These are phyloP conservation scores for Fusarium burgessii DNA, from an alignment of 2,329 filamentous ascomycete genomes.

Conservation along the genomic window DNA sequence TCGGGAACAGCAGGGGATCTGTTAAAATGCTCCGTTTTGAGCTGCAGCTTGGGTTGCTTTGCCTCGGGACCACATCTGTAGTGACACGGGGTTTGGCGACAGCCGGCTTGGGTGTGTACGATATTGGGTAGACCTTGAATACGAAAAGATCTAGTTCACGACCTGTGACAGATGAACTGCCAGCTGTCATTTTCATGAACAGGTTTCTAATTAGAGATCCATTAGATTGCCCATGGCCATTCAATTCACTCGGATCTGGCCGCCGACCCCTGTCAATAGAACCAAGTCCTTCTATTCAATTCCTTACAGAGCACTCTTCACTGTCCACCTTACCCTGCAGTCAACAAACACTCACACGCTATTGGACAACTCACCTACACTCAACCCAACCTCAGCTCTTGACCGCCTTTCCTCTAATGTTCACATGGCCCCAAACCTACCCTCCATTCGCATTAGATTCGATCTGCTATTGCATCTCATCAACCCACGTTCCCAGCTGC, in stretches of 20 bases:
- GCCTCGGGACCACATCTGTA: slow-evolving; percentile 9
- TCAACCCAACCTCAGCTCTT: slow-evolving; percentile 18
- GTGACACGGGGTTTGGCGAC: slow-evolving; percentile 7
- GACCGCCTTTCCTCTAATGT: slow-evolving; percentile 44
- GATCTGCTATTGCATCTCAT: slow-evolving; percentile 28
- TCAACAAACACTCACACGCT: background rate
- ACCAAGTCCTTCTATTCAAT: slow-evolving; percentile 15
- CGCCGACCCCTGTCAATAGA: slow-evolving; percentile 10
- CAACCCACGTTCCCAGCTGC: slow-evolving; percentile 23
- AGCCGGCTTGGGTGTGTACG: background rate
- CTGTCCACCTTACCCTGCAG: slow-evolving; percentile 31
- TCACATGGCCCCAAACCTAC: slow-evolving; percentile 30
- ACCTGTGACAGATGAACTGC: slow-evolving; percentile 15
- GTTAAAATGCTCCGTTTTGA: slow-evolving; percentile 5
- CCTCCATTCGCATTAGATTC: slow-evolving; percentile 29
- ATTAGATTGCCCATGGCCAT: background rate
- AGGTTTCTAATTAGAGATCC: slow-evolving; percentile 21
- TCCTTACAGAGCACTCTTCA: background rate
- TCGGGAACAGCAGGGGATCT: slow-evolving; percentile 10
- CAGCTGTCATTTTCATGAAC: slow-evolving; percentile 18
- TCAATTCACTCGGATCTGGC: slow-evolving; percentile 14
- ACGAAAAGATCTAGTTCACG: slow-evolving; percentile 8
- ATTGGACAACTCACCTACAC: slow-evolving; percentile 19
- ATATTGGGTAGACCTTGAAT: background rate
- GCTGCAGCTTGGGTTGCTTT: slow-evolving; percentile 23